These are phyloP conservation scores for Wakefieldia striispora DNA, from an alignment of 768 basidiomycete genomes.

Conservation along the genomic window DNA sequence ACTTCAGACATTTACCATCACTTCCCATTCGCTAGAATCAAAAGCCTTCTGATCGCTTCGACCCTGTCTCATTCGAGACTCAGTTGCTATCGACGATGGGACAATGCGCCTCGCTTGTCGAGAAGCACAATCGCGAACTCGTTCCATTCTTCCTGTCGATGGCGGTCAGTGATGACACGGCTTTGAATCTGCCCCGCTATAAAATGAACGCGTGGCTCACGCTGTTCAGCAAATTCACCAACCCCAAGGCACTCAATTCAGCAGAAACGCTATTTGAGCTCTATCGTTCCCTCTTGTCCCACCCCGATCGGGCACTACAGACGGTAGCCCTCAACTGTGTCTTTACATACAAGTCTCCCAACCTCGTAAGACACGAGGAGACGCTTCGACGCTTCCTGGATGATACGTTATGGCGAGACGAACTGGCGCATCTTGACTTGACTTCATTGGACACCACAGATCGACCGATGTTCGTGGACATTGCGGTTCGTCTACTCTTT, in stretches of 20 bases:
- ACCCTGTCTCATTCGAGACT: slow-evolving; percentile 70
- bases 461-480: slow-evolving; percentile 64
- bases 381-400: slow-evolving; percentile 72
- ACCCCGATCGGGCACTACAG: slow-evolving; percentile 82
- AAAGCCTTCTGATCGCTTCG: slow-evolving; percentile 56
- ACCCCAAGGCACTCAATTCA: slow-evolving; percentile 84
- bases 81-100: slow-evolving; percentile 74
- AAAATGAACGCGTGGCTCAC: slow-evolving; percentile 77
- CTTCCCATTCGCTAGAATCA: slow-evolving; percentile 34
- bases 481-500: slow-evolving; percentile 75
- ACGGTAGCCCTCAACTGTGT: slow-evolving; percentile 72
- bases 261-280: slow-evolving; percentile 61
- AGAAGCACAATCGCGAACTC: slow-evolving; percentile 85
- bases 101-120: slow-evolving; percentile 68
- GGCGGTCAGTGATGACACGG: slow-evolving; percentile 28
- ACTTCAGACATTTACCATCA: neutral
- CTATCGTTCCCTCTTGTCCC: slow-evolving; percentile 75
- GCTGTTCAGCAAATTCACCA: slow-evolving; percentile 85
- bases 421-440: slow-evolving; percentile 70
- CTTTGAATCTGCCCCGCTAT: slow-evolving; percentile 48
- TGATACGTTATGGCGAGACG: slow-evolving; percentile 86
- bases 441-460: slow-evolving; percentile 53
- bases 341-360: slow-evolving; percentile 74
- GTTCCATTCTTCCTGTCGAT: slow-evolving; percentile 77
- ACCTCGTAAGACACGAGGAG: slow-evolving; percentile 54